Base-by-base conservation (phyloP, 2,329 filamentous ascomycete species). In the Colletotrichum sp. region DNA sequence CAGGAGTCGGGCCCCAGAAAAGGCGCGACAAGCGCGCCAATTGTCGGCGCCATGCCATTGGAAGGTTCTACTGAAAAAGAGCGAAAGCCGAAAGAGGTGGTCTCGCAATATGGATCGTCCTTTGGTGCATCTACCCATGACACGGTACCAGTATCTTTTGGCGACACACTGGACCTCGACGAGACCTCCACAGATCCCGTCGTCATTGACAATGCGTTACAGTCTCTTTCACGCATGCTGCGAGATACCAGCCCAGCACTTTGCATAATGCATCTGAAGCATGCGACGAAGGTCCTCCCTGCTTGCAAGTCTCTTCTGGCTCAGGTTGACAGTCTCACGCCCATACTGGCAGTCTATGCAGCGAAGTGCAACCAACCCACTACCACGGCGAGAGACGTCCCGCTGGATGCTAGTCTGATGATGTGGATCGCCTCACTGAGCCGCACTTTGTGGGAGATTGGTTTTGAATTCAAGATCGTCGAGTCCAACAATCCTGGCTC, bases 261-360 rank as follows among this genome's bases (percentile, higher is more conserved):
- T 34, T 22, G 26, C 63, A 30, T 30, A 24, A 65, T 15, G 30
- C 44, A 52, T 52, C n/a, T 52, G 2, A 52, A 52, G 44, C 44
- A 48, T 30, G 75, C 39, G 26, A 22, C 10, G 5, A 32, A 73
- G 5, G 67, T 80, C n/a, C 65, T 34, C 32, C n/a, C 22, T 10
- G 57, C 30, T 30, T 79, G 77, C 36, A 26, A 73, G 18, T 22
- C 16, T n/a, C 22, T 81, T 30, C 26, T 67, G 12, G n/a, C 39
- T 3, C 77, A 79, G 16, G 70, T 81, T 28, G 55, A 66, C 13
- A 34, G 57, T 2, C 78, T 82, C 12, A 62, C 68, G 30, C 77
- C 77, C 24, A 79, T 81, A 7, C 36, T 81, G 22, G 57, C 72
- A 12, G 75, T 62, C n/a, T 82, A 81, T 30, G 62, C 77, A n/a